phyloP scores from a whole-genome alignment of 805 yeast genomes.

The Lipomyces spencermartinsiae region DNA sequence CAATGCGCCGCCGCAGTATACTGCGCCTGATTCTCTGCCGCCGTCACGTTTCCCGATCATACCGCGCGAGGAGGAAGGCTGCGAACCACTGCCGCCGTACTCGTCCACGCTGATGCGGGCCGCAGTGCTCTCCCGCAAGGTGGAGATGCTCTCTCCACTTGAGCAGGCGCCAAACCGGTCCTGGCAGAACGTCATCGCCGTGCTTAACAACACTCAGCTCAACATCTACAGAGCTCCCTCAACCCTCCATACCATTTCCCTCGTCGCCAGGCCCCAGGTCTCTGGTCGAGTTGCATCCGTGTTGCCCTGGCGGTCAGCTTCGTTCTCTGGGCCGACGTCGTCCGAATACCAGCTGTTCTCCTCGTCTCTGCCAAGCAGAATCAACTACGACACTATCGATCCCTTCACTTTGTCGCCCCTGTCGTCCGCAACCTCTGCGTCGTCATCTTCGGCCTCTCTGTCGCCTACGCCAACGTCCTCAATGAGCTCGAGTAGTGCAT shows the following conservation, averaged over 20 bases:
- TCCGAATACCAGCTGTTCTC: slow-evolving; percentile 3
- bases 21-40: slow-evolving; percentile 20
- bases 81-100: slow-evolving; percentile 66
- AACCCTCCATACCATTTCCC: slow-evolving; percentile 10
- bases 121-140: slow-evolving; percentile 65
- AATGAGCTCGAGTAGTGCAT: not conserved
- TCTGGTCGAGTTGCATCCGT: slow-evolving; percentile 7
- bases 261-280: slow-evolving; percentile 12
- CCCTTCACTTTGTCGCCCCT: slow-evolving; percentile 19
- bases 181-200: slow-evolving; percentile 75
- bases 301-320: slow-evolving; percentile 20
- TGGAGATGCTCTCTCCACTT: slow-evolving; percentile 80
- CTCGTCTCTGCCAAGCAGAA: slow-evolving; percentile 1
- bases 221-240: slow-evolving; percentile 59
- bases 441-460: slow-evolving; percentile 20
- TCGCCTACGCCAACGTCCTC: slow-evolving; percentile 1
- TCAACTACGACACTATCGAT: slow-evolving; percentile 24
- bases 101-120: slow-evolving; percentile 67
- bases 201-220: slow-evolving; percentile 84
- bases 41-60: slow-evolving; percentile 29
- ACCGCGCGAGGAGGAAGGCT: slow-evolving; percentile 42
- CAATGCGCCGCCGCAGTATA: slow-evolving; percentile 25
- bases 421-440: slow-evolving; percentile 19
- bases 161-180: slow-evolving; percentile 68
- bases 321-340: slow-evolving; percentile 11